These are phyloP conservation scores for Heimioporus sp. DNA, from an alignment of 768 basidiomycete species.

Conservation along the genomic window DNA sequence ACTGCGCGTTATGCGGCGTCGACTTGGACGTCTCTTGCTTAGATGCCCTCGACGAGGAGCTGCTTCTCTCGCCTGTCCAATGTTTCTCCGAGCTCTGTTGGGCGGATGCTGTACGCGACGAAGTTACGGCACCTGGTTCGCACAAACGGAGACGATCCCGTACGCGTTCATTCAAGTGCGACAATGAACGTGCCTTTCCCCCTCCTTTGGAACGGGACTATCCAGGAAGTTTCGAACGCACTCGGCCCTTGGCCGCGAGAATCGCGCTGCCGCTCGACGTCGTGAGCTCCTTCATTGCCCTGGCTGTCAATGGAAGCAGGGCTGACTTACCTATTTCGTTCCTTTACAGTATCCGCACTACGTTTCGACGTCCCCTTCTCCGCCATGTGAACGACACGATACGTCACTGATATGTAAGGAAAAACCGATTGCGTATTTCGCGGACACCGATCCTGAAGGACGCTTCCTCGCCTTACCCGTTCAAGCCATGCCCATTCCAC, in stretches of 20 bases:
- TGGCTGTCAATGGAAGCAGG: no score
- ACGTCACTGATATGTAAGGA: conserved; percentile 7
- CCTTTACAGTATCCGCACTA: conserved; percentile 7
- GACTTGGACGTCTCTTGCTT: conserved; percentile 38
- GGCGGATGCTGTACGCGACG: conserved; percentile 33
- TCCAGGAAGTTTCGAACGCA: conserved; percentile 8
- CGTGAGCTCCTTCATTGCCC: conserved; percentile 6
- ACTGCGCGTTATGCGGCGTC: conserved; percentile 29
- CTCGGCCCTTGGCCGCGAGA: conserved; percentile 17
- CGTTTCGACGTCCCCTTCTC: conserved; percentile 2
- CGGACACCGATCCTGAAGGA: conserved; percentile 19
- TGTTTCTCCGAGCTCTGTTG: conserved; percentile 43
- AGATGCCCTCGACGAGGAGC: conserved; percentile 38
- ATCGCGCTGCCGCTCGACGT: conserved; percentile 13
- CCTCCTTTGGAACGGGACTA: conserved; percentile 1
- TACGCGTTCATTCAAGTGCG: conserved; percentile 17
- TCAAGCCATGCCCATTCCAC: conserved; percentile 1
- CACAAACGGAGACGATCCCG: conserved; percentile 1
- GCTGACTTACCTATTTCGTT: neutral
- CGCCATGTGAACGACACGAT: conserved; percentile 4
- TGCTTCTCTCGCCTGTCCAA: conserved; percentile 36
- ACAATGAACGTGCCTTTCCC: neutral
- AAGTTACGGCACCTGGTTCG: conserved; percentile 5
- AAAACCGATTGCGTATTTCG: conserved; percentile 9
- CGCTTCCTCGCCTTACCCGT: conserved; percentile 13